phyloP scores from a whole-genome alignment of 768 basidiomycete species.

The Amyloporia xantha region DNA sequence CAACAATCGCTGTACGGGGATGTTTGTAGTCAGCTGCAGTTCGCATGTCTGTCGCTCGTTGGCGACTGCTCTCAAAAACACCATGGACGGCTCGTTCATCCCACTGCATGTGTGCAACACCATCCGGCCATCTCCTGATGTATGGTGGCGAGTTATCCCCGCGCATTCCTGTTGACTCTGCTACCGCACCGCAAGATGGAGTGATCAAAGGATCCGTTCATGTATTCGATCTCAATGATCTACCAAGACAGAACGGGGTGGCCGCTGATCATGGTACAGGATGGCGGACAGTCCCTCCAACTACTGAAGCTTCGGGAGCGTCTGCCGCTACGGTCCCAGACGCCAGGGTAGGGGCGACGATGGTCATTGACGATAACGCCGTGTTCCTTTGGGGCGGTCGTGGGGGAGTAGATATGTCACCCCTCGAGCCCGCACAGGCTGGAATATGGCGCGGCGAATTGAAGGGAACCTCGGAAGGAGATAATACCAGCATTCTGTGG shows the following conservation, averaged over 20 bases:
- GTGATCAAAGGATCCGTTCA: constrained; percentile 19
- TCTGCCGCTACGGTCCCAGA: constrained; percentile 14
- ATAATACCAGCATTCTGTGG: constrained; percentile 20
- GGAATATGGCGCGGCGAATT: constrained; percentile 9
- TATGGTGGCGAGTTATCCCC: constrained; percentile 41
- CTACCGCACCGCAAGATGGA: constrained; percentile 21
- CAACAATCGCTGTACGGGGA: too few relatives aligned
- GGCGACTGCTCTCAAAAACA: constrained; percentile 23
- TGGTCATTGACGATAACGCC: constrained; percentile 7
- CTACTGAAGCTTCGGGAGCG: background rate
- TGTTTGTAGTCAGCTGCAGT: too few relatives aligned
- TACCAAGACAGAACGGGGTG: background rate
- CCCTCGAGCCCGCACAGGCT: constrained; percentile 22
- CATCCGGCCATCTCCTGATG: constrained; percentile 24
- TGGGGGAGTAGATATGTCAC: constrained; percentile 33
- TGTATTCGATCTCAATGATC: constrained; percentile 16
- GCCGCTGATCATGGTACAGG: background rate
- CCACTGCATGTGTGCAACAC: constrained; percentile 30
- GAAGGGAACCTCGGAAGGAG: too few relatives aligned
- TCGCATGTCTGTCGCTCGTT: constrained; percentile 19
- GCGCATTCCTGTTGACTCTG: constrained; percentile 32
- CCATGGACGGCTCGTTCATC: constrained; percentile 32
- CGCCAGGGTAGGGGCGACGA: constrained; percentile 19
- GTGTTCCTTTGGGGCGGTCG: constrained; percentile 41
- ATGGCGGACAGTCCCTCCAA: constrained; percentile 12